Percentiles rank a stretch among this genome's conserved stretches.
phyloP scores from a whole-genome alignment of 768 basidiomycete genomes.

The Pleurotus platypus region DNA sequence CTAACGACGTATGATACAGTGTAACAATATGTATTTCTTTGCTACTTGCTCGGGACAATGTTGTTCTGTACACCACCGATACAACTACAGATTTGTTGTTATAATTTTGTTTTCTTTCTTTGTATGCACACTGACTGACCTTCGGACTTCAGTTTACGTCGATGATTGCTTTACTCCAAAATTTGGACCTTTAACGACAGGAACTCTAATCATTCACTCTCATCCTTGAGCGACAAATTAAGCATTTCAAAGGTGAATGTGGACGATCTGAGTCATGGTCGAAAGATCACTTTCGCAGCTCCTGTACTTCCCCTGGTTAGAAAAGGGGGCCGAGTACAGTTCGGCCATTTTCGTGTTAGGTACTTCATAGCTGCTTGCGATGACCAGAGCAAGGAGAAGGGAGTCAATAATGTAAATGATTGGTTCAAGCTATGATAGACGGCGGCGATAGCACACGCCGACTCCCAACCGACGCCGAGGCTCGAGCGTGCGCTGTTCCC shows the following conservation, averaged over 20 bases:
- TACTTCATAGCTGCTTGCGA: slow-evolving; percentile 59
- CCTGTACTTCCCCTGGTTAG: slow-evolving; percentile 55
- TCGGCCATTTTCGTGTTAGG: slow-evolving; percentile 71
- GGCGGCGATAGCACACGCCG: no score
- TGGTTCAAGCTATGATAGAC: no score
- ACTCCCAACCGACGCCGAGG: no score
- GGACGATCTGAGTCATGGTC: slow-evolving; percentile 79
- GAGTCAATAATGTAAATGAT: no score
- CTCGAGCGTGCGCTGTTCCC: no score
- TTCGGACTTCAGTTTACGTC: neutral
- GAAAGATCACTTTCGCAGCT: slow-evolving; percentile 71
- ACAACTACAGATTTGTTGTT: neutral
- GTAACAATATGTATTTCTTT: neutral
- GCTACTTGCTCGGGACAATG: neutral
- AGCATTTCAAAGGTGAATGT: slow-evolving; percentile 68
- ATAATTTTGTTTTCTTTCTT: neutral
- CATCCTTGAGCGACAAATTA: slow-evolving; percentile 71
- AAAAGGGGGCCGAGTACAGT: slow-evolving; percentile 57
- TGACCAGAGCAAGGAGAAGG: slow-evolving; percentile 51
- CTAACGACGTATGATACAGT: neutral
- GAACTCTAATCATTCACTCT: slow-evolving; percentile 78
- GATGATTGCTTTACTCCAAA: slow-evolving; percentile 11
- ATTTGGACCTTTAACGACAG: slow-evolving; percentile 53
- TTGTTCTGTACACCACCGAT: neutral
- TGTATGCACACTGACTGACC: neutral